Percentiles rank a stretch among this genome's conserved stretches.
These are phyloP conservation scores for Acanthamoeba rhysodes DNA, from an alignment of 208 protist species.

Conservation along the genomic window DNA sequence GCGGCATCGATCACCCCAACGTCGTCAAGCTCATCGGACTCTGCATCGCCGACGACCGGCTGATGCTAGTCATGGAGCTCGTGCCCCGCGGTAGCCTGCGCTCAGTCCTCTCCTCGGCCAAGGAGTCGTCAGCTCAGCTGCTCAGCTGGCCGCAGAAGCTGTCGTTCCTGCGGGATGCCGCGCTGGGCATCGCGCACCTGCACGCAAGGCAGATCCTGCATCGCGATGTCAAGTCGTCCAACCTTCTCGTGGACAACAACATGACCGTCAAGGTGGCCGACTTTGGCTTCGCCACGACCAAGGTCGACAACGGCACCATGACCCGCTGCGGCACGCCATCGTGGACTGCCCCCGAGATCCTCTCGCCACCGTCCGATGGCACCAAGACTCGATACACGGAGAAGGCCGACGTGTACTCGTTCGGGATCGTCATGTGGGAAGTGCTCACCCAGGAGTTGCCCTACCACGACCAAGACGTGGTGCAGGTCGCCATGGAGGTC, in stretches of 20 bases:
- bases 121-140: neutral
- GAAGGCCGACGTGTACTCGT: conserved; percentile 50
- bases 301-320: too few species aligned
- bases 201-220: too few species aligned
- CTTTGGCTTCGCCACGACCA: too few species aligned
- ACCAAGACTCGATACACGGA: neutral
- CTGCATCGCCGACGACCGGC: neutral
- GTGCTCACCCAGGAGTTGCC: conserved; percentile 40
- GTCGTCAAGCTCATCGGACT: conserved; percentile 31
- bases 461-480: neutral
- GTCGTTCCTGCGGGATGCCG: too few species aligned
- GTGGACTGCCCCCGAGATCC: conserved; percentile 21
- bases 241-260: too few species aligned
- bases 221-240: too few species aligned
- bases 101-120: neutral
- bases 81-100: conserved; percentile 6
- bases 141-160: too few species aligned
- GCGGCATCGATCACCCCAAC: conserved; percentile 47
- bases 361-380: neutral
- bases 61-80: conserved; percentile 51
- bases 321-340: too few species aligned
- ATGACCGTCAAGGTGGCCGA: too few species aligned
- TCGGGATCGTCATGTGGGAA: neutral
- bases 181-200: too few species aligned
- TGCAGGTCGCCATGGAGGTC: conserved; percentile 3